Percentiles rank a stretch among this genome's conserved stretches.
Evolutionary conservation across 345 rosid species (phyloP).

Genomic region (Adansonia digitata): DNA sequence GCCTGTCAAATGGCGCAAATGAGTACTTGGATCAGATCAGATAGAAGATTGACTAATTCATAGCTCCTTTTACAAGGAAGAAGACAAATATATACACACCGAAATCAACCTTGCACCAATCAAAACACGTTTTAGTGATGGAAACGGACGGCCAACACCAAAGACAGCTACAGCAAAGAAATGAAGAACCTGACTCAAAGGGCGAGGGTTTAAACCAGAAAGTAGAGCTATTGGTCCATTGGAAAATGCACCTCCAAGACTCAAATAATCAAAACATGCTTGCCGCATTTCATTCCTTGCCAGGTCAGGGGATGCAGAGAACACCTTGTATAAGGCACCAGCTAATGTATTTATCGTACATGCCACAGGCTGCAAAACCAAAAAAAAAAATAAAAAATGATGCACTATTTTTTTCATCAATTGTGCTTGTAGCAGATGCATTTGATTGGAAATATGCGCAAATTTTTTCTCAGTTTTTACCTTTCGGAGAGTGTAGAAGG

Average conservation of each 20-base stretch:
- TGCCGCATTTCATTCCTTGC: conserved; percentile 28
- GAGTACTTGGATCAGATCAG: not conserved
- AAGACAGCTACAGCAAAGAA: conserved; percentile 31
- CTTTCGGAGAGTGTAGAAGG: conserved; percentile 12
- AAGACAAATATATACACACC: too few relatives aligned
- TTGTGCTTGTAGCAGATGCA: not conserved
- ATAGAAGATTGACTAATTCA: not conserved
- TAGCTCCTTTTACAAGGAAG: too few relatives aligned
- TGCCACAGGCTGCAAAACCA: conserved; percentile 28
- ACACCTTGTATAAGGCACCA: conserved; percentile 27
- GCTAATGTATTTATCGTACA: conserved; percentile 43
- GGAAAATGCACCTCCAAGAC: conserved; percentile 35
- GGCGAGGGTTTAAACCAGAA: conserved; percentile 32
- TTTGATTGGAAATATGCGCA: not conserved
- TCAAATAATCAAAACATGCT: conserved; percentile 37
- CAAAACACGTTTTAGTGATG: conserved; percentile 31
- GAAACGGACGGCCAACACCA: conserved; percentile 31
- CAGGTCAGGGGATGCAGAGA: conserved; percentile 21
- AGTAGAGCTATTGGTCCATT: conserved; percentile 32
- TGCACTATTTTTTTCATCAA: not conserved
- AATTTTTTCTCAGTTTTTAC: not conserved
- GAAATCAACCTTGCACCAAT: too few relatives aligned
- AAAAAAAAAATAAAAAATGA: not conserved
- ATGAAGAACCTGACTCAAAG: conserved; percentile 27
- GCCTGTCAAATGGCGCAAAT: not conserved